Conservation (phyloP, 169 alveolate species). For the Plasmodium gonderi region DNA sequence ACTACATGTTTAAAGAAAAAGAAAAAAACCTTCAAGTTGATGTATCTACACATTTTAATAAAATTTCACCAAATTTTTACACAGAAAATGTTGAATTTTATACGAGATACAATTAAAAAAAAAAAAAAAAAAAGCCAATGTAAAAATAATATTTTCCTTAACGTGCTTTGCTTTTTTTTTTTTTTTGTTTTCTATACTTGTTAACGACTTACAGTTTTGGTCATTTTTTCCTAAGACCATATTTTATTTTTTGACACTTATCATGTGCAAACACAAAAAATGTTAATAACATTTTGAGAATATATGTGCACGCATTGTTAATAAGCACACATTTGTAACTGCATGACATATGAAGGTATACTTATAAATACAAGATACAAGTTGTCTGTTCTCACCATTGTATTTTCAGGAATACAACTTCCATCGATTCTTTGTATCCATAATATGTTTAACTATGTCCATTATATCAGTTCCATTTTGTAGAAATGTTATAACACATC, state of each 20-base stretch:
- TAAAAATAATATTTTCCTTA: not conserved
- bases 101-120: not conserved
- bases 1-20: conserved; percentile 1
- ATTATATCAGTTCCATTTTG: not conserved
- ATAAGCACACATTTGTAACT: not conserved
- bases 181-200: too few species aligned
- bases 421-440: not conserved
- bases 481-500: not conserved
- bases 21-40: not conserved
- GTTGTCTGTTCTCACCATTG: not conserved
- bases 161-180: not conserved
- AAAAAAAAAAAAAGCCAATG: too few species aligned
- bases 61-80: not conserved
- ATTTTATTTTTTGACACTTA: not conserved
- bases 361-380: too few species aligned
- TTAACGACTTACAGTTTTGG: not conserved
- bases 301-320: not conserved
- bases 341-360: not conserved
- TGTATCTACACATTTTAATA: conserved; percentile 43
- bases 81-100: not conserved
- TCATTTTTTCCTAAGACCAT: not conserved
- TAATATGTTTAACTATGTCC: not conserved
- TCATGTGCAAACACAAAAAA: not conserved
- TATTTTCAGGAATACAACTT: not conserved
- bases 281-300: not conserved